A percentile compares a stretch with the other conserved stretches of the same genome.
Conservation (phyloP, 2,329 filamentous ascomycete genomes). For the Alternaria panax region DNA sequence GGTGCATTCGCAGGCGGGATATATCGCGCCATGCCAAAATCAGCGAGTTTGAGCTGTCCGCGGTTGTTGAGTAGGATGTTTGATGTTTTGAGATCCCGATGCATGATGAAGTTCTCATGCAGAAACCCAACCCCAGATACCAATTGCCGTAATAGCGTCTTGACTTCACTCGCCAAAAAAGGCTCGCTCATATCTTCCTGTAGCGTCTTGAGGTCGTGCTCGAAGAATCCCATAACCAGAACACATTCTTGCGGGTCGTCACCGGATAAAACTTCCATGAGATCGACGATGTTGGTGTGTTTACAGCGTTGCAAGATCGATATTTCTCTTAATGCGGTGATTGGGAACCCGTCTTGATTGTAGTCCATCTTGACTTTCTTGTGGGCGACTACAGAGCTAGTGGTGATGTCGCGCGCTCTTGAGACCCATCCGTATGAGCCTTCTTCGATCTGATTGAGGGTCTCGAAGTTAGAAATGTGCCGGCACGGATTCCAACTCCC, state of each 20-base stretch:
- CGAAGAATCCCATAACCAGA: slow-evolving; percentile 95
- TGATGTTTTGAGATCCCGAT: slow-evolving; percentile 50
- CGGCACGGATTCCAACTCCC: slow-evolving; percentile 74
- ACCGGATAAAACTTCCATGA: slow-evolving; percentile 86
- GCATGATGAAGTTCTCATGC: slow-evolving; percentile 85
- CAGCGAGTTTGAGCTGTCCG: slow-evolving; percentile 91
- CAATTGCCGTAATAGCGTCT: slow-evolving; percentile 86
- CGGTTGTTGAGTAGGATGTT: slow-evolving; percentile 90
- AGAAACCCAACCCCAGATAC: slow-evolving; percentile 82
- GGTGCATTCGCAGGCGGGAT: slow-evolving; percentile 72
- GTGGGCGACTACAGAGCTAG: slow-evolving; percentile 83
- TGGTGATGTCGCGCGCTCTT: slow-evolving; percentile 75
- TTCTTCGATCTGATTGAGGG: slow-evolving; percentile 96
- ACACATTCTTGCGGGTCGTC: slow-evolving; percentile 74
- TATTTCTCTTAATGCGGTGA: slow-evolving; percentile 93
- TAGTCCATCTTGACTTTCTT: slow-evolving; percentile 92
- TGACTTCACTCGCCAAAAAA: slow-evolving; percentile 90
- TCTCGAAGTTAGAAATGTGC: slow-evolving; percentile 87
- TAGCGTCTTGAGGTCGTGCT: slow-evolving; percentile 94
- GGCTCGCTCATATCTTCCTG: slow-evolving; percentile 94
- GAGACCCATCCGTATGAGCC: slow-evolving; percentile 96
- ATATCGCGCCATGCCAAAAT: slow-evolving; percentile 97
- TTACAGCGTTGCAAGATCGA: slow-evolving; percentile 82
- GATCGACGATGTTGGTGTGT: slow-evolving; percentile 81
- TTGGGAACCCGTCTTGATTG: slow-evolving; percentile 79